phyloP scores from a whole-genome alignment of 805 yeast species.

The Metschnikowia vanudenii region DNA sequence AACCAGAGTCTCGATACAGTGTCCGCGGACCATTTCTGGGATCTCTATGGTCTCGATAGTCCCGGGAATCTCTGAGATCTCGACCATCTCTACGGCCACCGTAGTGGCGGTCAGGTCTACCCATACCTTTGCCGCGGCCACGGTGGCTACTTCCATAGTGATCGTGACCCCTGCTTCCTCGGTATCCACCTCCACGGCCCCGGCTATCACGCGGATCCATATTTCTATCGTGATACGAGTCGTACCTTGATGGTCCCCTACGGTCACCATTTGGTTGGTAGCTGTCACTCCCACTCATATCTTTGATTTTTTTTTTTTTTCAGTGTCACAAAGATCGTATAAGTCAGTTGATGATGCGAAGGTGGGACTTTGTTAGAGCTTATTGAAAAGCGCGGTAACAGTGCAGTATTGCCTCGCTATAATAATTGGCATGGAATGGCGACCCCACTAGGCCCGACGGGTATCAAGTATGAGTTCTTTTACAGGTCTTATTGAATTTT shows the following conservation, averaged over 20 bases:
- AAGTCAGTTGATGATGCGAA: no score
- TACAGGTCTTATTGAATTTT: no score
- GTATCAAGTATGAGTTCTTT: no score
- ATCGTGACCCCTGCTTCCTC: conserved; percentile 21
- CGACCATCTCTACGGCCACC: conserved; percentile 2
- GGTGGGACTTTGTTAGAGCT: no score
- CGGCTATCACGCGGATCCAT: conserved; percentile 14
- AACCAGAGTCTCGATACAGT: background rate
- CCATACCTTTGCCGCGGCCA: conserved; percentile 18
- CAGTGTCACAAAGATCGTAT: no score
- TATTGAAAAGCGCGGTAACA: no score
- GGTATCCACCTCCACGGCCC: conserved; percentile 22
- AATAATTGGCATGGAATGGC: no score
- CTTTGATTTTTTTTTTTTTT: no score
- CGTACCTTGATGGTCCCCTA: conserved; percentile 11
- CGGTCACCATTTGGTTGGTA: conserved; percentile 4
- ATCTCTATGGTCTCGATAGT: no score
- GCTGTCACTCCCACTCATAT: conserved; percentile 8
- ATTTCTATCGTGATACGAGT: conserved; percentile 9
- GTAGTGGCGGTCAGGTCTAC: conserved; percentile 5
- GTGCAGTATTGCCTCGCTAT: no score
- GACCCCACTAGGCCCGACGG: no score
- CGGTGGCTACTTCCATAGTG: conserved; percentile 14
- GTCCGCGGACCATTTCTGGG: background rate
- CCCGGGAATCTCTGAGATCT: background rate